Evolutionary conservation across 768 basidiomycete genomes (phyloP), one percentile per base, ranked within the genome.

Genomic region (Exidia glandulosa): DNA sequence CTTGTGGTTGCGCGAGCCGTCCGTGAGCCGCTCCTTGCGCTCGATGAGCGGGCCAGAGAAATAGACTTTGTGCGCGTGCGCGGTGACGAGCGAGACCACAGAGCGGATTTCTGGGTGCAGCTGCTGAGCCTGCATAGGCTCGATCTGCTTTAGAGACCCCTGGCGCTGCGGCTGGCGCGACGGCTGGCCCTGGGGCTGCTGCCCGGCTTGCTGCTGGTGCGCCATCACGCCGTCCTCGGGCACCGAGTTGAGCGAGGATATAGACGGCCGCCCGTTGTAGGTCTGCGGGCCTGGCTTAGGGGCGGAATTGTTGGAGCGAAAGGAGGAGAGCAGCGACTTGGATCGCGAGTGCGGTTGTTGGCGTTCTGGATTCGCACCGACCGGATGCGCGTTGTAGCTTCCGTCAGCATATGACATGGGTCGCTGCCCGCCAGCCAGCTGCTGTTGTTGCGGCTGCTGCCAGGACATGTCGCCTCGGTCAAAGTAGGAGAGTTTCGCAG

Each of bases 41-140:
- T 88, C 85, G 16, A 90, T 76, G 23, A 94, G 81, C 14, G 87
- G 88, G 12, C 90, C 90, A 3, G 89, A 91, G 73, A 86, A 90
- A 72, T 93, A 93, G 6, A 93, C 78, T 68, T 93, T 93, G 75
- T 86, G 88, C 0, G 86, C 82, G 67, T 92, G 90, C 13, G 87
- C 83, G 45, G 83, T 74, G 27, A 84, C 87, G 56, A 92, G 76
- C 59, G 81, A 80, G 31, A 92, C 85, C 58, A 90, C 81, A 2
- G 87, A 90, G 52, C 86, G 82, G 58, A 92, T 90, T 73, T 92
- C 90, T 7, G 87, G 85, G 70, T 92, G 90, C 19, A 90, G 36
- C 25, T 36, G 33, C 9, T 31, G 29, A 9, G 50, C 25, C 25
- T 27, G 19, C 50, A 29, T 27, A 14, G 50, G 27, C 30, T 27